Base-by-base conservation (phyloP, 1,284 basidiomycete species). In the Cryptococcus depauperatus region DNA sequence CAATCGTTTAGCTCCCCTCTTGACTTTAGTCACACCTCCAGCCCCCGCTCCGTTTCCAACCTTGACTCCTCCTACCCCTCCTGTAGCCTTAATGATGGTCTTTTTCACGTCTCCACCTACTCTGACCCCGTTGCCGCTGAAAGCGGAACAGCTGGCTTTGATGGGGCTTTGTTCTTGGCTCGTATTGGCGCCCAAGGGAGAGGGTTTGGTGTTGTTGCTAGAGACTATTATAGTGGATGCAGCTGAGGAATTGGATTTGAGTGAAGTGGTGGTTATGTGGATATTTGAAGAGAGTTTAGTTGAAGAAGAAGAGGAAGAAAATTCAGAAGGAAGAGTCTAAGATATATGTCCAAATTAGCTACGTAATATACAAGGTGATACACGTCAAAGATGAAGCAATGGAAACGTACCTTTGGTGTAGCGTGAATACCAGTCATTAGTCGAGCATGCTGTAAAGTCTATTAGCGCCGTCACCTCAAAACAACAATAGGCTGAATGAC, bases 1-100 rank as follows among this genome's bases (percentile, higher is more conserved):
- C 38, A 70, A 49, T 48, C 68, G 54, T 55, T 67, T 66, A 35
- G 67, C 50, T 5, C 68, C 68, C 37, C 67, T 50, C 58, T 69
- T 70, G 14, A 61, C 62, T 39, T 61, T 61, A n/a, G n/a, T n/a
- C 25, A 50, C 41, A 7, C 42, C 54, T 13, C 41, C 45, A 1
- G 29, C 50, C 6, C 45, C 44, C 23, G 45, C 29, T 4, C 21
- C 48, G 10, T 51, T 41, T 22, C 50, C 44, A 3, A 32, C 30
- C 4, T n/a, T n/a, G n/a, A n/a, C n/a, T n/a, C n/a, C n/a, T n/a
- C n/a, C n/a, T n/a, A 47, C 27, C 35, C 47, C 51, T 21, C 41
- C 53, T 16, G 41, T 38, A 3, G 49, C 43, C 47, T 62, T 62
- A 26, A 57, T 13, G 3, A 50, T n/a, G n/a, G n/a, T 38, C 42